Percentiles rank a stretch among this genome's conserved stretches.
Conservation (phyloP, 148 eudicot species). For the Agrostemma githago region DNA sequence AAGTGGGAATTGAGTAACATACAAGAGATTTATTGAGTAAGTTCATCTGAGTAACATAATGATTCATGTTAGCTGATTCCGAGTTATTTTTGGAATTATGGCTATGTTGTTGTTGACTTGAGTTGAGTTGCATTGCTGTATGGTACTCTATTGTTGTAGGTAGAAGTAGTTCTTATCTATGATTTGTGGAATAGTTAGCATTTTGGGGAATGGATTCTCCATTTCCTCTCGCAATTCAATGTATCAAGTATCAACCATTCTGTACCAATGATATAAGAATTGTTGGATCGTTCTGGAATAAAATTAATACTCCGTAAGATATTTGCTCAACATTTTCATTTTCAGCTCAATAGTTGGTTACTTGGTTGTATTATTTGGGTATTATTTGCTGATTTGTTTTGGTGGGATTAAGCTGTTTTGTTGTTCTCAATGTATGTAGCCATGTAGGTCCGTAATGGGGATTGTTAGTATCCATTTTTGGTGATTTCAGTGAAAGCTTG, state of each 20-base stretch:
- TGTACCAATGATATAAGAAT: too few relatives aligned
- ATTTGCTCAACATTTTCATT: too few relatives aligned
- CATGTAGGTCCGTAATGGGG: constrained; percentile 8
- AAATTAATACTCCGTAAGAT: too few relatives aligned
- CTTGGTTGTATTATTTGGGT: constrained; percentile 5
- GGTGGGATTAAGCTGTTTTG: neutral
- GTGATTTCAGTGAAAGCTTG: neutral
- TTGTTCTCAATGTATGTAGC: neutral
- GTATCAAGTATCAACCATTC: too few relatives aligned
- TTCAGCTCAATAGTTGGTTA: neutral
- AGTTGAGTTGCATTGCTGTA: neutral
- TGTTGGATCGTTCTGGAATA: too few relatives aligned
- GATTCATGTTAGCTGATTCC: too few relatives aligned
- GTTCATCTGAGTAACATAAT: neutral
- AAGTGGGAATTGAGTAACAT: too few relatives aligned
- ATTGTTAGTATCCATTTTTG: neutral
- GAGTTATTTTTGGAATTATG: too few relatives aligned
- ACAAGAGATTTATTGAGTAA: neutral
- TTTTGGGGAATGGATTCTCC: neutral
- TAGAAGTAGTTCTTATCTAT: neutral
- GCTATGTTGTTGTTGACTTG: neutral
- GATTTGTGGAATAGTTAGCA: neutral
- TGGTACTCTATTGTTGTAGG: too few relatives aligned
- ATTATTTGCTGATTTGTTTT: neutral
- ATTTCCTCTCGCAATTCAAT: neutral